Evolutionary conservation across 768 basidiomycete genomes (phyloP).

Genomic region (Podaxis mareebaensis): DNA sequence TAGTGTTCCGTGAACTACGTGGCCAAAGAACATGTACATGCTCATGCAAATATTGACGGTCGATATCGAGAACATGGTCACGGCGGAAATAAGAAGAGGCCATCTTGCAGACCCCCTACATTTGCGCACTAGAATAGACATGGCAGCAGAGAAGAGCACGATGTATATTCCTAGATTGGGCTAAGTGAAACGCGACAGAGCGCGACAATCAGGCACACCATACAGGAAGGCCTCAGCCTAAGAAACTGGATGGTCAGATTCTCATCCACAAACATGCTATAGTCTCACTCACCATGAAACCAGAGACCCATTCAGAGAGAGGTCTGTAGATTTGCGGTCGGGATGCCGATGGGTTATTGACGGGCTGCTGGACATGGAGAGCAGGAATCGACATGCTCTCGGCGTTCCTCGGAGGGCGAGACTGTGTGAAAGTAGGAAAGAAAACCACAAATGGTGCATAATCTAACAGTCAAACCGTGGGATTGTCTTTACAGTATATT

Average conservation of each 20-base stretch:
- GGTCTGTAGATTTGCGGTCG: neutral
- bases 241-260: neutral
- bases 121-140: conserved; percentile 30
- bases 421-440: too few species aligned
- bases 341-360: neutral
- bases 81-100: conserved; percentile 30
- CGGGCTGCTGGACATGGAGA: neutral
- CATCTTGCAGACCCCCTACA: conserved; percentile 24
- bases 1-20: conserved; percentile 18
- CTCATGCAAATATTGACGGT: conserved; percentile 34
- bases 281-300: neutral
- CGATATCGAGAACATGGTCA: conserved; percentile 36
- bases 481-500: too few species aligned
- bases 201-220: neutral
- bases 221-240: conserved; percentile 8
- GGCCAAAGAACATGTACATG: conserved; percentile 29
- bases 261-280: neutral
- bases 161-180: conserved; percentile 31
- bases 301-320: neutral
- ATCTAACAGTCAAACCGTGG: too few species aligned
- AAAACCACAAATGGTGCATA: too few species aligned
- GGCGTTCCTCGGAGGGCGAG: too few species aligned
- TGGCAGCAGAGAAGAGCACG: conserved; percentile 35
- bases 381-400: neutral
- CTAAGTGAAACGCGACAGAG: too few species aligned